These are phyloP conservation scores for Cordyceps cateniannulata DNA, from an alignment of 2,329 filamentous ascomycete genomes.

Conservation along the genomic window DNA sequence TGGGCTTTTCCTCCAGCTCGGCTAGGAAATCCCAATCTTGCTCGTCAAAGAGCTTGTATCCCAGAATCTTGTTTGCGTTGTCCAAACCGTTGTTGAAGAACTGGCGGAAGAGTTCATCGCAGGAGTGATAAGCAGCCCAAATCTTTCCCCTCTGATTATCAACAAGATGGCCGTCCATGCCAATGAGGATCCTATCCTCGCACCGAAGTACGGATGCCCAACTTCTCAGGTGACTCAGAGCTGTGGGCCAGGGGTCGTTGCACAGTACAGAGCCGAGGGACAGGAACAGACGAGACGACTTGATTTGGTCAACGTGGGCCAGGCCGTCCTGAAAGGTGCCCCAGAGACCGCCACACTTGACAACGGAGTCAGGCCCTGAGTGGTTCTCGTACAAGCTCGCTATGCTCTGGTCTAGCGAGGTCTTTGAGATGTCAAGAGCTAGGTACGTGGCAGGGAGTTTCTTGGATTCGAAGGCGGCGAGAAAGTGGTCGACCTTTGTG, in stretches of 20 bases:
- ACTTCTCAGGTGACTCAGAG: slow-evolving; percentile 27
- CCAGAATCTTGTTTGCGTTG: slow-evolving; percentile 30
- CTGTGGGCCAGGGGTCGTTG: slow-evolving; percentile 32
- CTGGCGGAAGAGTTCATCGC: slow-evolving; percentile 26
- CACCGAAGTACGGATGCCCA: slow-evolving; percentile 31
- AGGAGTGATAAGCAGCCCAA: slow-evolving; percentile 34
- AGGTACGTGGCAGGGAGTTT: slow-evolving; percentile 28
- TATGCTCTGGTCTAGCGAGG: slow-evolving; percentile 30
- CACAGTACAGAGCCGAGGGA: slow-evolving; percentile 37
- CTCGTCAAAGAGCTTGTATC: slow-evolving; percentile 28
- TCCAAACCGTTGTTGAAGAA: slow-evolving; percentile 36
- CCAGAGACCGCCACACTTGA: slow-evolving; percentile 33
- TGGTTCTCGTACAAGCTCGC: slow-evolving; percentile 25
- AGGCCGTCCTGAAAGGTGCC: slow-evolving; percentile 33
- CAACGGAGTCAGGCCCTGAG: slow-evolving; percentile 18
- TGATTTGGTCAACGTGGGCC: slow-evolving; percentile 24
- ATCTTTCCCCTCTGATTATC: slow-evolving; percentile 29
- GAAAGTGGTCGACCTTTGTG: slow-evolving; percentile 32
- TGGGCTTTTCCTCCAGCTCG: slow-evolving; percentile 28
- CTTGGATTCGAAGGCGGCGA: slow-evolving; percentile 28
- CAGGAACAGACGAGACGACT: slow-evolving; percentile 30
- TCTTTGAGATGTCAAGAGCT: slow-evolving; percentile 34
- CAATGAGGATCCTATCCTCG: slow-evolving; percentile 31
- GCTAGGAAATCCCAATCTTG: slow-evolving; percentile 33
- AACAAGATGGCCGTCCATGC: slow-evolving; percentile 35